Percentiles rank a stretch among this genome's conserved stretches.
These are phyloP conservation scores for Xylaria castorea DNA, from an alignment of 495 filamentous ascomycete genomes.

Conservation along the genomic window DNA sequence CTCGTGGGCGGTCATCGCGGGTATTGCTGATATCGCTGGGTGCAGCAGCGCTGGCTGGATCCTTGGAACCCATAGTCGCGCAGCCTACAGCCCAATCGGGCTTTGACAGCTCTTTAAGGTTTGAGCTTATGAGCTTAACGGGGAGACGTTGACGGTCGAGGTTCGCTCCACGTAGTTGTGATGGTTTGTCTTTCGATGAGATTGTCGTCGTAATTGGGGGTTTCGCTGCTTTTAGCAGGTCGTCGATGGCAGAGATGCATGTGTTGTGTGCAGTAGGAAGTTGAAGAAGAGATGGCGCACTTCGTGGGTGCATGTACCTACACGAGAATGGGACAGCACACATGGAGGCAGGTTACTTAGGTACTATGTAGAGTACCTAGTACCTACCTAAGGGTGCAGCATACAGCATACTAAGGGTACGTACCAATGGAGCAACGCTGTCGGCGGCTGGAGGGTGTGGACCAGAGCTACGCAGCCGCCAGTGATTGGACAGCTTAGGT, in stretches of 20 bases:
- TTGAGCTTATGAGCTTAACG: conserved; percentile 5
- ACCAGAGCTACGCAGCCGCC: conserved; percentile 43
- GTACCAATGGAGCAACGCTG: conserved; percentile 30
- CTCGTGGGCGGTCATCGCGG: conserved; percentile 48
- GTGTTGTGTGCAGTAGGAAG: conserved; percentile 24
- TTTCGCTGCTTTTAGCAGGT: conserved; percentile 6
- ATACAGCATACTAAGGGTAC: neutral
- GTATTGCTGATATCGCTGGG: conserved; percentile 25
- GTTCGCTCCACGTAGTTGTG: conserved; percentile 21
- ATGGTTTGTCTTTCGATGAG: neutral
- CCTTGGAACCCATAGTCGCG: conserved; percentile 54
- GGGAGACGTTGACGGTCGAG: conserved; percentile 20
- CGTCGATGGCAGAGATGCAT: conserved; percentile 4
- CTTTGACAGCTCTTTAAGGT: conserved; percentile 25
- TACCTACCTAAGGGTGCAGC: conserved; percentile 3
- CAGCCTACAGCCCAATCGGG: conserved; percentile 47
- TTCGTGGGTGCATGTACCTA: conserved; percentile 23
- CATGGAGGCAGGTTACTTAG: neutral
- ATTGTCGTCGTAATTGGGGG: neutral
- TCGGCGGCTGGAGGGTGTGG: conserved; percentile 38
- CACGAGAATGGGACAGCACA: conserved; percentile 22
- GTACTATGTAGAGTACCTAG: neutral
- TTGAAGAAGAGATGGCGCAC: conserved; percentile 26
- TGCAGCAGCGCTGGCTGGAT: conserved; percentile 36
- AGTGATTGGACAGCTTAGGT: conserved; percentile 34